phyloP scores from a whole-genome alignment of 78 protist genomes.

The Chrysochromulina parva region DNA sequence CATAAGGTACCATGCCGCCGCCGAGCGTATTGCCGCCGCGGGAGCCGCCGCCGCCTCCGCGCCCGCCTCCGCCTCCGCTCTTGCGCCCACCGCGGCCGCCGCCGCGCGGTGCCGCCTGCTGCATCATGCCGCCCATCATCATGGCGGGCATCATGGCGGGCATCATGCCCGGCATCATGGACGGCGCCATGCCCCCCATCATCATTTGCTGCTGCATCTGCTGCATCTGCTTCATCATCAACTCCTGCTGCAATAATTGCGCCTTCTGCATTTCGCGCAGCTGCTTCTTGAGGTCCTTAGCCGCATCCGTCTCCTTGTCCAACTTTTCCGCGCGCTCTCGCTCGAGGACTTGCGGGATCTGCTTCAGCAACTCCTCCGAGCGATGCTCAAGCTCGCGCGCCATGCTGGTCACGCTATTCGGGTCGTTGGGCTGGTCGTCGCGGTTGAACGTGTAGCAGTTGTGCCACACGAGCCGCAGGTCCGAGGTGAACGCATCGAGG shows the following conservation, averaged over 20 bases:
- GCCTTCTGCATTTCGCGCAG: background rate
- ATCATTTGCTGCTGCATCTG: background rate
- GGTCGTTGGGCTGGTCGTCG: background rate
- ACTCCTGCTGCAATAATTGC: no score
- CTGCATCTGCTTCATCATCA: background rate
- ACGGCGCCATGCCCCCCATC: background rate
- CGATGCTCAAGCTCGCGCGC: background rate
- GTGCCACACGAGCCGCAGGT: constrained; percentile 16
- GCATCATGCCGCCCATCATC: no score
- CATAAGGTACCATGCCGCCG: no score
- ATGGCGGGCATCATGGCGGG: no score
- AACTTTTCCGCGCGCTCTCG: no score
- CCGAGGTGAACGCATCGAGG: background rate
- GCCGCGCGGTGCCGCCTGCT: no score
- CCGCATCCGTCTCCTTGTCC: no score
- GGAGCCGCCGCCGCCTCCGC: background rate
- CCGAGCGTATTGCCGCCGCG: background rate
- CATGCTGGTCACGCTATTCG: no score
- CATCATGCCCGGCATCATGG: no score
- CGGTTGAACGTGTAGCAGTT: constrained; percentile 43
- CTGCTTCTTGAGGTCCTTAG: background rate
- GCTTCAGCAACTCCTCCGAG: background rate
- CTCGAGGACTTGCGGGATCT: background rate
- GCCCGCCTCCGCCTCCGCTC: background rate
- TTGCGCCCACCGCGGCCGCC: no score